Conservation (phyloP, 176 grass and related monocot genomes). For the Cenchrus purpureus region DNA sequence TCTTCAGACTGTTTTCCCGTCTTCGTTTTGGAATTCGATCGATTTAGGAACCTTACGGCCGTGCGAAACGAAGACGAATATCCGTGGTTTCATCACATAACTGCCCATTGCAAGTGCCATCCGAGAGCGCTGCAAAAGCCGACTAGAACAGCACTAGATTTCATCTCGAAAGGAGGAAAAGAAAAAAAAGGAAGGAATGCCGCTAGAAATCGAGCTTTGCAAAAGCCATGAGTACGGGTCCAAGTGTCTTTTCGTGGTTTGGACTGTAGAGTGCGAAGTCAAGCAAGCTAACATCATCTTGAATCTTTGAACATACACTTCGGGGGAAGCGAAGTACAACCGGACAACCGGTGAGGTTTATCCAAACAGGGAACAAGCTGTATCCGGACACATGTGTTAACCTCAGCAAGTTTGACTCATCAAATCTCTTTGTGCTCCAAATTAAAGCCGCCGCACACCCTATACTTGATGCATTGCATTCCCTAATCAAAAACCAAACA, state of each 20-base stretch:
- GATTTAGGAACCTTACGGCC: neutral
- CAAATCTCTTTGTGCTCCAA: neutral
- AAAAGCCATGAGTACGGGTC: neutral
- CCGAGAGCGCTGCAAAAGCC: neutral
- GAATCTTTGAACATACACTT: neutral
- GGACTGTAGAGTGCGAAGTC: conserved; percentile 13
- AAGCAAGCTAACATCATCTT: neutral
- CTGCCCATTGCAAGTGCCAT: neutral
- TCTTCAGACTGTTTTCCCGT: neutral
- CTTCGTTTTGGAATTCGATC: neutral
- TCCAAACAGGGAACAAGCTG: neutral
- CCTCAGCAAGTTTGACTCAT: neutral
- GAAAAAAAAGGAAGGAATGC: neutral
- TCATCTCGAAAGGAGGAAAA: neutral
- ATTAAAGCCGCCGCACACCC: neutral
- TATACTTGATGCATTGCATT: conserved; percentile 4
- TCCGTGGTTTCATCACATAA: neutral
- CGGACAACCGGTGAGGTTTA: neutral
- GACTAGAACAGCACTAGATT: neutral
- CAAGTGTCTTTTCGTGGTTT: neutral
- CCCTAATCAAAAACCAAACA: neutral
- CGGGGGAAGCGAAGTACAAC: neutral
- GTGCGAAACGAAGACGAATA: neutral
- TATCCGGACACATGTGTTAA: neutral
- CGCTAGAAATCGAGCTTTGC: neutral